A percentile compares a stretch with the other conserved stretches of the same genome.
phyloP scores from a whole-genome alignment of 2,329 filamentous ascomycete genomes.

The Penicillium sp. region DNA sequence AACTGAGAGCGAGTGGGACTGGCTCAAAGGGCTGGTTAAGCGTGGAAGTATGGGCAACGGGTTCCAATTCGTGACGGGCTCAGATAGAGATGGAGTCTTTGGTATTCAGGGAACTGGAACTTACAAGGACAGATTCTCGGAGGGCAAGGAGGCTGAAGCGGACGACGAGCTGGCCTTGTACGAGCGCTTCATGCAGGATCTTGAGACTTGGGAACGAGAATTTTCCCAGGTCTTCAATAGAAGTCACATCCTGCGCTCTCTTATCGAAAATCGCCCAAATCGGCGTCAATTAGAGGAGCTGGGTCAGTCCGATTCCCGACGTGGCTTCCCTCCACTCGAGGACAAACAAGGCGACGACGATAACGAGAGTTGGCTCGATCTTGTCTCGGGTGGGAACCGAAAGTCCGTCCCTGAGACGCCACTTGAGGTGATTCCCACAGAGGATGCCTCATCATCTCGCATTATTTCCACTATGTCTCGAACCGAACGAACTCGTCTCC shows the following conservation, averaged over 20 bases:
- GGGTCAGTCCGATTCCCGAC: conserved; percentile 16
- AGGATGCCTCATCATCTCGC: conserved; percentile 17
- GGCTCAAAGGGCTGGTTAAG: conserved; percentile 46
- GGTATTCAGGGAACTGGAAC: conserved; percentile 22
- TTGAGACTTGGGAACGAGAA: conserved; percentile 38
- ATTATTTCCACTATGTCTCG: conserved; percentile 62
- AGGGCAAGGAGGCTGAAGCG: conserved; percentile 28
- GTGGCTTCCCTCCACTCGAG: conserved; percentile 1
- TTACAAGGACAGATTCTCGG: conserved; percentile 11
- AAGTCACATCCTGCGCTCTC: conserved; percentile 42
- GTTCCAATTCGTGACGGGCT: conserved; percentile 40
- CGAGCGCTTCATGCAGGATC: conserved; percentile 51
- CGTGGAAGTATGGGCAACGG: conserved; percentile 48
- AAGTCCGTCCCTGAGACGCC: conserved; percentile 29
- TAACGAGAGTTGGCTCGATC: conserved; percentile 35
- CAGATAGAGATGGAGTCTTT: conserved; percentile 30
- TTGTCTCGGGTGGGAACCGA: conserved; percentile 32
- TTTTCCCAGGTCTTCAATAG: conserved; percentile 33
- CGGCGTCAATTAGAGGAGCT: conserved; percentile 27
- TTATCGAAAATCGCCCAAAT: conserved; percentile 38
- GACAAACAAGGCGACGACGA: conserved; percentile 24
- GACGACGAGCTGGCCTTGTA: conserved; percentile 59
- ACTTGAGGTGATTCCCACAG: conserved; percentile 11
- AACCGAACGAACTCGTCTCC: conserved; percentile 57
- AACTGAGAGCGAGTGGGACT: conserved; percentile 41